Evolutionary conservation across 306 rosid genomes (phyloP).

Genomic region (Dalbergia cultrata): DNA sequence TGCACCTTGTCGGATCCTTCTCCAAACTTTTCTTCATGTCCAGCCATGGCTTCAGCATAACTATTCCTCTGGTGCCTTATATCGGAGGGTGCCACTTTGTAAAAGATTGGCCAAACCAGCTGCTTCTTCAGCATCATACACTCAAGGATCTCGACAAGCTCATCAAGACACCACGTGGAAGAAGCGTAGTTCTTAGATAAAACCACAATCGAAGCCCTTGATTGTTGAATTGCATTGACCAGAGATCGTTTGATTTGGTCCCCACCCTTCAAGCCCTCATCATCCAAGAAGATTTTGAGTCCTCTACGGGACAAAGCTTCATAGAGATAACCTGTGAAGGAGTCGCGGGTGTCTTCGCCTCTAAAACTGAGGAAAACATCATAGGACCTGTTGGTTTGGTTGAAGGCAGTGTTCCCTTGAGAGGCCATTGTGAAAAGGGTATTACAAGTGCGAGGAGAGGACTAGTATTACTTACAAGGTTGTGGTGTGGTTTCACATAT

Average conservation of each 20-base stretch:
- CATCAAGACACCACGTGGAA: not conserved
- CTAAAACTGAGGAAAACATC: no score
- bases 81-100: not conserved
- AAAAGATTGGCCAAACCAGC: not conserved
- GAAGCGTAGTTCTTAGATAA: not conserved
- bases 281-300: slow-evolving; percentile 38
- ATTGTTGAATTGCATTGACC: not conserved
- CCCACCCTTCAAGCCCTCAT: not conserved
- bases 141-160: not conserved
- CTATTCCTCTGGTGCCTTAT: not conserved
- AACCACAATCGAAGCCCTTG: not conserved
- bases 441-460: no score
- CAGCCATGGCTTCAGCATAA: not conserved
- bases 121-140: not conserved
- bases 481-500: no score
- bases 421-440: no score
- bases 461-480: no score
- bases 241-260: not conserved
- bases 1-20: not conserved
- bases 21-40: not conserved
- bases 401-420: no score
- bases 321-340: no score
- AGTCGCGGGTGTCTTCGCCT: no score
- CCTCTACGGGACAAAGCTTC: not conserved
- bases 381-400: no score